phyloP scores from a whole-genome alignment of 768 basidiomycete genomes.

The Mycena albidolilacea region DNA sequence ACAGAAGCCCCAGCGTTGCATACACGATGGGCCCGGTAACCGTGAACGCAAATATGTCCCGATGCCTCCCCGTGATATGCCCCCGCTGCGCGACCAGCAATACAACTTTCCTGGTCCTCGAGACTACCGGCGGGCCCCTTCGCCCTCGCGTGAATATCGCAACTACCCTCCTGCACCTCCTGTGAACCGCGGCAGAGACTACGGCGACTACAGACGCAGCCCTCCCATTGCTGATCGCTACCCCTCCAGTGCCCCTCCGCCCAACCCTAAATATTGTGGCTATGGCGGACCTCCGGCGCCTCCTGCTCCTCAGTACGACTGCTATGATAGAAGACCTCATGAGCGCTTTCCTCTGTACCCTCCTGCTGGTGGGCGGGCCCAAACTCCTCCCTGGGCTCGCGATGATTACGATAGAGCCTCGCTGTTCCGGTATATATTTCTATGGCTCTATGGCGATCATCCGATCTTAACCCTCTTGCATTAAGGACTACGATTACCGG shows the following conservation, averaged over 20 bases:
- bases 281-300: conserved; percentile 67
- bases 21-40: conserved; percentile 67
- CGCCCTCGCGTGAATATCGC: conserved; percentile 76
- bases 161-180: conserved; percentile 70
- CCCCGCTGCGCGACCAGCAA: conserved; percentile 65
- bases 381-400: conserved; percentile 70
- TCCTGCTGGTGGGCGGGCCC: conserved; percentile 69
- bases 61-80: conserved; percentile 58
- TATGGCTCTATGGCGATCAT: background rate
- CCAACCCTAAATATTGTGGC: conserved; percentile 67
- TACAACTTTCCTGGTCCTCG: conserved; percentile 72
- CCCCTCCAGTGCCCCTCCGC: conserved; percentile 64
- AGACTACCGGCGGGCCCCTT: conserved; percentile 73
- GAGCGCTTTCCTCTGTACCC: conserved; percentile 63
- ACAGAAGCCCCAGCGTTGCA: conserved; percentile 58
- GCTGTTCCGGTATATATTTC: conserved; percentile 64
- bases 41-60: conserved; percentile 72
- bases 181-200: conserved; percentile 68
- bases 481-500: conserved; percentile 74
- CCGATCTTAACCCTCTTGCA: conserved; percentile 3
- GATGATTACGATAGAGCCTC: conserved; percentile 76
- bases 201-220: conserved; percentile 77
- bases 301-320: conserved; percentile 71
- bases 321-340: conserved; percentile 71
- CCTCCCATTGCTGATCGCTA: conserved; percentile 65